A percentile compares a stretch with the other conserved stretches of the same genome.
phyloP scores from a whole-genome alignment of 306 rosid genomes.

The Luffa acutangula region DNA sequence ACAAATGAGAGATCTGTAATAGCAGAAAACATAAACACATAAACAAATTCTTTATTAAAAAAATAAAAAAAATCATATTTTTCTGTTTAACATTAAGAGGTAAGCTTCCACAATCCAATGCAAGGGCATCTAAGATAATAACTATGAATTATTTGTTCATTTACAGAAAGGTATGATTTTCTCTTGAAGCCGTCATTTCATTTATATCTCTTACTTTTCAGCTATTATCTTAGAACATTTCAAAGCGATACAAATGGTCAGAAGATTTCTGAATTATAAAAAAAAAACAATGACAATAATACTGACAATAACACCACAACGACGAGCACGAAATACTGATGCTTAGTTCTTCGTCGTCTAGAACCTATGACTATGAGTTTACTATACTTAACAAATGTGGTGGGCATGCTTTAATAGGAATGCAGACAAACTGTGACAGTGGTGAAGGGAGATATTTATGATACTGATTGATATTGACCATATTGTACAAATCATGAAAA shows the following conservation, averaged over 20 bases:
- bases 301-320: background rate
- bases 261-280: background rate
- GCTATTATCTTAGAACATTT: background rate
- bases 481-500: conserved; percentile 27
- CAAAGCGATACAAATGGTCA: background rate
- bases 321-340: background rate
- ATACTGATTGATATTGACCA: background rate
- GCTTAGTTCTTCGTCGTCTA: background rate
- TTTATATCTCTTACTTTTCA: too few species aligned
- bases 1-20: background rate
- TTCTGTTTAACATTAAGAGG: too few species aligned
- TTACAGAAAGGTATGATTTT: too few species aligned
- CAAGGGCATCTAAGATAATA: too few species aligned
- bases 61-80: too few species aligned
- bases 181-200: too few species aligned
- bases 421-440: background rate
- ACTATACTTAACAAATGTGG: background rate
- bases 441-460: background rate
- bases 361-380: background rate
- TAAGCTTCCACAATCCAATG: background rate
- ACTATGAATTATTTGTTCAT: background rate
- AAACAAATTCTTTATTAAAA: background rate
- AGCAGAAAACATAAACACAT: background rate
- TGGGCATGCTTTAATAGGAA: background rate
- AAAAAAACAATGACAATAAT: background rate